phyloP scores from a whole-genome alignment of 139 green algal genomes.

The Chlamydomonas schloesseri region DNA sequence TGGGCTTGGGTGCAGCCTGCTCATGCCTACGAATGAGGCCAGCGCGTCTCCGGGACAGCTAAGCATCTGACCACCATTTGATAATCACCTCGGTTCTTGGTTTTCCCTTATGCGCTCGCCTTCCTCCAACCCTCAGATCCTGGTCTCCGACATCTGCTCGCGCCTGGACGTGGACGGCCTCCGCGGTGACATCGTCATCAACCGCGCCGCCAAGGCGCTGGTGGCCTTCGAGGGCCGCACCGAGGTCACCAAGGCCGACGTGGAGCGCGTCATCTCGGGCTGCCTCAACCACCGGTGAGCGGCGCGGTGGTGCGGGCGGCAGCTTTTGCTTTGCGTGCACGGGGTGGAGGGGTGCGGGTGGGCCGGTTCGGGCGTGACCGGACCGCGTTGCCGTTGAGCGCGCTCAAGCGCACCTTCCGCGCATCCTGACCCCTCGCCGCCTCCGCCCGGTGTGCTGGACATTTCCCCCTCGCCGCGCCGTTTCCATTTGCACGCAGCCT shows the following conservation, averaged over 20 bases:
- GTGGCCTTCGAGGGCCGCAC: slow-evolving; percentile 84
- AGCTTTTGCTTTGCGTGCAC: too few species aligned
- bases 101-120: too few species aligned
- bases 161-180: slow-evolving; percentile 92
- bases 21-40: too few species aligned
- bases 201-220: slow-evolving; percentile 84
- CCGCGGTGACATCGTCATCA: slow-evolving; percentile 92
- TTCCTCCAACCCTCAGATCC: slow-evolving; percentile 65
- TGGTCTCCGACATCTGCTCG: slow-evolving; percentile 92
- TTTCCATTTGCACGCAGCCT: slow-evolving; percentile 54
- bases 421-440: neutral
- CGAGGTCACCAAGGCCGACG: slow-evolving; percentile 81
- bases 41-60: too few species aligned
- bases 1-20: too few species aligned
- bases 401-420: too few species aligned
- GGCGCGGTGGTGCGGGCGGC: too few species aligned
- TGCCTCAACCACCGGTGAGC: slow-evolving; percentile 89
- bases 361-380: too few species aligned
- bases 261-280: slow-evolving; percentile 80
- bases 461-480: neutral
- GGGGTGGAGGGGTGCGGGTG: neutral
- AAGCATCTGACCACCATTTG: too few species aligned
- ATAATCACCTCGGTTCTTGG: too few species aligned
- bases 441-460: too few species aligned
- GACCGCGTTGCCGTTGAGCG: too few species aligned